These are phyloP conservation scores for Lyophyllum semitale DNA, from an alignment of 768 basidiomycete species.

Conservation along the genomic window DNA sequence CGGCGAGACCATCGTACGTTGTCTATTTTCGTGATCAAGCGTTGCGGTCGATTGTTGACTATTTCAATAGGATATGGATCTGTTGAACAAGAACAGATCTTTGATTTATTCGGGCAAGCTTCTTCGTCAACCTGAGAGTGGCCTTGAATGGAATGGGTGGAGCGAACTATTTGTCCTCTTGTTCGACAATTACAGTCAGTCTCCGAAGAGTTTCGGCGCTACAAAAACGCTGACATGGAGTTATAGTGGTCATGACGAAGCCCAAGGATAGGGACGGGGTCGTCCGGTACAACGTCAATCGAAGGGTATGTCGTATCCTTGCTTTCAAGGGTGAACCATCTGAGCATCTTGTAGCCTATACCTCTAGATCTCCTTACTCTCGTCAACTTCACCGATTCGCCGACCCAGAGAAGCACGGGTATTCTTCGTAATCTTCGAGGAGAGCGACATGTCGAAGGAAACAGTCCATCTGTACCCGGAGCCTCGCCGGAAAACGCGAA, in stretches of 20 bases:
- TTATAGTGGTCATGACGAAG: constrained; percentile 86
- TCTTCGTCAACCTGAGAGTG: constrained; percentile 84
- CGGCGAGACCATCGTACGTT: constrained; percentile 65
- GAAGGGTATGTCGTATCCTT: constrained; percentile 54
- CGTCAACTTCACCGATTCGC: constrained; percentile 78
- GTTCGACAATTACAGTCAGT: constrained; percentile 93
- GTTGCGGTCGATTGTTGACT: neutral
- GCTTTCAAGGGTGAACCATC: constrained; percentile 1
- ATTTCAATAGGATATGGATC: constrained; percentile 76
- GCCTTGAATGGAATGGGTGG: constrained; percentile 89
- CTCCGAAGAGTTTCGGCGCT: neutral
- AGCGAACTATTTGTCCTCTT: constrained; percentile 86
- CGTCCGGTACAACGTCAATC: constrained; percentile 77
- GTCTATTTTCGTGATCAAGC: neutral
- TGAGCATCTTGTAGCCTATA: constrained; percentile 65
- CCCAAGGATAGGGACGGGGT: constrained; percentile 75
- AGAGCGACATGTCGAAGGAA: constrained; percentile 32
- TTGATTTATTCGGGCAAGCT: constrained; percentile 84
- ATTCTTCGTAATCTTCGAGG: constrained; percentile 66
- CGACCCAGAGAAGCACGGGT: constrained; percentile 74
- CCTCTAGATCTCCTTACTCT: constrained; percentile 89
- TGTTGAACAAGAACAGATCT: constrained; percentile 79
- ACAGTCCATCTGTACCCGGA: constrained; percentile 17
- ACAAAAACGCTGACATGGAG: constrained; percentile 14
- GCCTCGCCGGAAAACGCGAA: constrained; percentile 39